These are phyloP conservation scores for Fraxinus pennsylvanica DNA, from an alignment of 257 asterid genomes.

Conservation along the genomic window DNA sequence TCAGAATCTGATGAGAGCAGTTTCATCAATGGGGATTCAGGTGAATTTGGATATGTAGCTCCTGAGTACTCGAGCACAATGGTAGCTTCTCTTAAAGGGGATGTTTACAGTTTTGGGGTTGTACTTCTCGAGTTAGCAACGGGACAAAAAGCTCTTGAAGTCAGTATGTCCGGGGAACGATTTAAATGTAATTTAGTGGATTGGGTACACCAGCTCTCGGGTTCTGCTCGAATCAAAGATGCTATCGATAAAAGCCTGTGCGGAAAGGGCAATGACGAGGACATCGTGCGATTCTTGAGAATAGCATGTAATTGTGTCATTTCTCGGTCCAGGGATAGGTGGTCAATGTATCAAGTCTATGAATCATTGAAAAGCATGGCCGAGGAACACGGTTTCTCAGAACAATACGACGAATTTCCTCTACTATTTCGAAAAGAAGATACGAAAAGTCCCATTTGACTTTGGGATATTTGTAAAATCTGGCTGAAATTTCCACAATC, in stretches of 20 bases:
- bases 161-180: conserved; percentile 47
- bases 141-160: conserved; percentile 77
- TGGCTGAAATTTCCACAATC: conserved; percentile 28
- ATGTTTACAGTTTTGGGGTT: conserved; percentile 64
- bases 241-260: conserved; percentile 54
- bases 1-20: conserved; percentile 50
- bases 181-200: conserved; percentile 75
- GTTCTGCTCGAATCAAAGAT: conserved; percentile 63
- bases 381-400: conserved; percentile 63
- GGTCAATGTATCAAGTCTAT: conserved; percentile 80
- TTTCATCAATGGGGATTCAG: conserved; percentile 50
- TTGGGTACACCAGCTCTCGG: conserved; percentile 66
- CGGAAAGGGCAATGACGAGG: conserved; percentile 79
- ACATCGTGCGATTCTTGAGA: conserved; percentile 62
- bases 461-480: background rate
- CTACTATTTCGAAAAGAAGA: conserved; percentile 64
- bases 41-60: conserved; percentile 68
- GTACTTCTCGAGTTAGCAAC: conserved; percentile 77
- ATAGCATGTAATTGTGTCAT: conserved; percentile 72
- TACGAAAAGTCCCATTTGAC: conserved; percentile 32
- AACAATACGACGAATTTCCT: conserved; percentile 78
- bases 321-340: conserved; percentile 62
- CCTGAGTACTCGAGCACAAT: conserved; percentile 61
- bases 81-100: conserved; percentile 67
- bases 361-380: conserved; percentile 71